Conservation (phyloP, 116 monocot genomes). For the Cymodocea nodosa region DNA sequence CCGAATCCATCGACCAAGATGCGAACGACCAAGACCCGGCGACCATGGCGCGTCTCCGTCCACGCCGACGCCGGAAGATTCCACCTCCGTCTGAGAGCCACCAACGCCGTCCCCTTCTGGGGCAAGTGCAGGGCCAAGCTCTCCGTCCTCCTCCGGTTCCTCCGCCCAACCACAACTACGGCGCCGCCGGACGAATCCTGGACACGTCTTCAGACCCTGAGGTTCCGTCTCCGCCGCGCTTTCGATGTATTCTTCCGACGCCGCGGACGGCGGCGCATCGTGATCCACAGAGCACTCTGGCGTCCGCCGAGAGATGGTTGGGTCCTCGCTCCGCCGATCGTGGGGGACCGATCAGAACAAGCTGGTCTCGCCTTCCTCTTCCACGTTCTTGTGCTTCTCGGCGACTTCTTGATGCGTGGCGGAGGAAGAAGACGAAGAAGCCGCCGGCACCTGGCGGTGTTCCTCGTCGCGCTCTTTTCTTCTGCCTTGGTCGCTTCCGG, state of each 20-base stretch:
- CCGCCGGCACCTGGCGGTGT: no score
- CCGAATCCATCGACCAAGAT: background rate
- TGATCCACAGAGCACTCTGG: no score
- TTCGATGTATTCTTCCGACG: background rate
- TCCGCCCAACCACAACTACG: no score
- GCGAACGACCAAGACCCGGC: background rate
- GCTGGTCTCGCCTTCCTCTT: no score
- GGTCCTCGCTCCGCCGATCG: no score
- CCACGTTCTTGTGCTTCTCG: no score
- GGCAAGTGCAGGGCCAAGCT: constrained; percentile 1
- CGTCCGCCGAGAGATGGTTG: no score
- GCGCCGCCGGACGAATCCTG: background rate
- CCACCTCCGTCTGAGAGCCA: constrained; percentile 2
- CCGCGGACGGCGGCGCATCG: background rate
- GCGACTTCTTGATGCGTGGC: no score
- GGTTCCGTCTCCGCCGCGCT: background rate
- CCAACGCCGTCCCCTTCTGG: background rate
- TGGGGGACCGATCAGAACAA: no score
- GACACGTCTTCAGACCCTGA: background rate
- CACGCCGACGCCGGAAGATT: background rate
- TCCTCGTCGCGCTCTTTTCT: no score
- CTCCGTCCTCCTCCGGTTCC: constrained; percentile 2
- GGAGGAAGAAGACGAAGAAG: no score
- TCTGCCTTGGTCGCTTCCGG: no score
- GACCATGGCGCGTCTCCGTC: background rate